A percentile compares a stretch with the other conserved stretches of the same genome.
Conservation (phyloP, 2,329 filamentous ascomycete genomes). For the Trichoderma afroharzianum region DNA sequence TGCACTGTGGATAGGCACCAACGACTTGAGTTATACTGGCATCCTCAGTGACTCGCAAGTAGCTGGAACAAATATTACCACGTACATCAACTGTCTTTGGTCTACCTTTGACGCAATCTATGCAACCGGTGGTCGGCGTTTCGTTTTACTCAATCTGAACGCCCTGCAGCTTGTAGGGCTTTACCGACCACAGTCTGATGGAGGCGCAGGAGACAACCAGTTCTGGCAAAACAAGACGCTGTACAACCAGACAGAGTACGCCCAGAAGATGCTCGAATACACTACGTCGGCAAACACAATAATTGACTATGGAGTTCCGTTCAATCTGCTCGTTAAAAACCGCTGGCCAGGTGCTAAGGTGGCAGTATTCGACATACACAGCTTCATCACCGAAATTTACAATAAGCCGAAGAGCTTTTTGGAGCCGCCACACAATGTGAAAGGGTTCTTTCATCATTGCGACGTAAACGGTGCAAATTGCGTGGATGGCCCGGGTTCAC, state of each 20-base stretch:
- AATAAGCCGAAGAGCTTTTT: constrained; percentile 58
- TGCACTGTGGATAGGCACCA: constrained; percentile 76
- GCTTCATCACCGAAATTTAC: constrained; percentile 62
- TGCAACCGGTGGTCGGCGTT: constrained; percentile 61
- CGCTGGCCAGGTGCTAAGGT: constrained; percentile 58
- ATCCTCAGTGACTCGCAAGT: constrained; percentile 65
- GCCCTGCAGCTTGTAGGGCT: constrained; percentile 64
- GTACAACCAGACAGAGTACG: constrained; percentile 46
- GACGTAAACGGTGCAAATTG: constrained; percentile 13
- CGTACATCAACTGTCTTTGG: constrained; percentile 69
- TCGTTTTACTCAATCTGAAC: constrained; percentile 67
- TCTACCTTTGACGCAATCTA: constrained; percentile 60
- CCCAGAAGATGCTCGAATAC: constrained; percentile 45
- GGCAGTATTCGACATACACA: constrained; percentile 64
- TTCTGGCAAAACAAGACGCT: constrained; percentile 46
- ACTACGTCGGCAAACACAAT: constrained; percentile 47
- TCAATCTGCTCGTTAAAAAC: constrained; percentile 39
- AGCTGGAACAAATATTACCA: constrained; percentile 54
- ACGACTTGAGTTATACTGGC: constrained; percentile 65
- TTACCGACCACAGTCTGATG: constrained; percentile 43
- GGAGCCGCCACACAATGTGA: constrained; percentile 61
- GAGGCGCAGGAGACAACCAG: constrained; percentile 23
- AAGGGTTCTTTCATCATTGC: constrained; percentile 56
- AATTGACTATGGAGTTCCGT: constrained; percentile 47
- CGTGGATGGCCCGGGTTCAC: not conserved